Conservation (phyloP, 2,329 filamentous ascomycete species). For the Penicillium sp. region DNA sequence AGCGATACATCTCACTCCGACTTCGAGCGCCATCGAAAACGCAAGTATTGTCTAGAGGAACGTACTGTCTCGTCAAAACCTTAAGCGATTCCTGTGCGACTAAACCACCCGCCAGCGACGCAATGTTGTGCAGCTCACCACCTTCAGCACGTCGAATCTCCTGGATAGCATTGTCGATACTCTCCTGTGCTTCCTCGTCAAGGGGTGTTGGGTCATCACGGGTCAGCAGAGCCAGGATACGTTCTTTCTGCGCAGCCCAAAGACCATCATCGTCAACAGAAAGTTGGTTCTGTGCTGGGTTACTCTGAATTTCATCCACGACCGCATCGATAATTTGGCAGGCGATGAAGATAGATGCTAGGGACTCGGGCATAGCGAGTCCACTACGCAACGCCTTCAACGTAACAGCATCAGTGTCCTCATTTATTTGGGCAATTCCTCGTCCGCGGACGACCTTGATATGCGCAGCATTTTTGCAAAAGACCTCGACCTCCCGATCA, state of each 20-base stretch:
- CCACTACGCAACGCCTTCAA: slow-evolving; percentile 44
- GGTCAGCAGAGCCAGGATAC: slow-evolving; percentile 29
- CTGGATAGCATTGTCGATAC: slow-evolving; percentile 56
- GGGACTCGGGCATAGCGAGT: slow-evolving; percentile 53
- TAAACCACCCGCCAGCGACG: slow-evolving; percentile 83
- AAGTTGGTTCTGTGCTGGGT: slow-evolving; percentile 20
- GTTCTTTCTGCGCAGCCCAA: slow-evolving; percentile 33
- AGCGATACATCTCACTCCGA: slow-evolving; percentile 53
- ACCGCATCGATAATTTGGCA: slow-evolving; percentile 51
- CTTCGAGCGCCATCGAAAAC: slow-evolving; percentile 63
- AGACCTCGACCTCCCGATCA: slow-evolving; percentile 76
- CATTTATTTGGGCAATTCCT: slow-evolving; percentile 51
- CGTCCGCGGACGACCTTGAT: slow-evolving; percentile 79
- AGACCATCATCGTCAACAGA: slow-evolving; percentile 34
- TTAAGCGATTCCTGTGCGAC: slow-evolving; percentile 98
- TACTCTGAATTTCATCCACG: slow-evolving; percentile 55
- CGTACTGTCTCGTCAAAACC: slow-evolving; percentile 64
- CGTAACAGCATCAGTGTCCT: slow-evolving; percentile 36
- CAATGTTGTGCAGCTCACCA: slow-evolving; percentile 89
- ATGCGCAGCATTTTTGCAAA: slow-evolving; percentile 93
- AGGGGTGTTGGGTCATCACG: slow-evolving; percentile 47
- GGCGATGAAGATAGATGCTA: slow-evolving; percentile 69
- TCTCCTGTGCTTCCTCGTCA: slow-evolving; percentile 51
- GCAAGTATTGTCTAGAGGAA: slow-evolving; percentile 64
- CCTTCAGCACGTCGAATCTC: slow-evolving; percentile 76